A percentile compares a stretch with the other conserved stretches of the same genome.
Conservation (phyloP, 495 filamentous ascomycete genomes). For the Lasiosphaeria ovina region DNA sequence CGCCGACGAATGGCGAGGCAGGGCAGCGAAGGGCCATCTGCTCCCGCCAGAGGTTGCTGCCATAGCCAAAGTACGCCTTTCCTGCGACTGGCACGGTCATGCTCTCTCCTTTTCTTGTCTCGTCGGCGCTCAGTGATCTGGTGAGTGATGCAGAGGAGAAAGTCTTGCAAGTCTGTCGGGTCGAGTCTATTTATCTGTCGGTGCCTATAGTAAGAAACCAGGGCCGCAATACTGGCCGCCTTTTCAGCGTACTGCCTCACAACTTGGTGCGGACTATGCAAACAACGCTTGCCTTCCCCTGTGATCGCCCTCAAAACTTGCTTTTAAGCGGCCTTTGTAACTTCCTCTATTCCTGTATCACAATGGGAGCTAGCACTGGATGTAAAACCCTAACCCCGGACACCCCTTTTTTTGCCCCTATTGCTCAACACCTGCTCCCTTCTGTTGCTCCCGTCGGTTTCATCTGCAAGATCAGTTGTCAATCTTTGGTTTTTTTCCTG, state of each 20-base stretch:
- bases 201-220: too few relatives aligned
- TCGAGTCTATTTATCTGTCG: too few relatives aligned
- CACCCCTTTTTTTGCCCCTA: not conserved
- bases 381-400: not conserved
- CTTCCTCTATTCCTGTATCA: too few relatives aligned
- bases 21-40: slow-evolving; percentile 45
- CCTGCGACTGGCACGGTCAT: not conserved
- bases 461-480: not conserved
- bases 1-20: slow-evolving; percentile 30
- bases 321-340: too few relatives aligned
- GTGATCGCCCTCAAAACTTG: not conserved
- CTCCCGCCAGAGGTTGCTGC: slow-evolving; percentile 40
- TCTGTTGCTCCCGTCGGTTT: not conserved
- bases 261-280: too few relatives aligned
- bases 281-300: too few relatives aligned
- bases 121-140: too few relatives aligned
- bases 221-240: too few relatives aligned
- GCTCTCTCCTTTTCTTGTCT: not conserved
- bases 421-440: too few relatives aligned
- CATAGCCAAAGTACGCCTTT: slow-evolving; percentile 41
- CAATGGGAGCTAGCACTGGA: not conserved
- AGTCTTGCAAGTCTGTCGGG: not conserved
- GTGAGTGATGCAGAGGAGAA: not conserved
- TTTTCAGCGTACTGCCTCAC: too few relatives aligned
- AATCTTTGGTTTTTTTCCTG: too few relatives aligned